Conservation (phyloP, 305 asterid genomes). For the Andrographis paniculata region DNA sequence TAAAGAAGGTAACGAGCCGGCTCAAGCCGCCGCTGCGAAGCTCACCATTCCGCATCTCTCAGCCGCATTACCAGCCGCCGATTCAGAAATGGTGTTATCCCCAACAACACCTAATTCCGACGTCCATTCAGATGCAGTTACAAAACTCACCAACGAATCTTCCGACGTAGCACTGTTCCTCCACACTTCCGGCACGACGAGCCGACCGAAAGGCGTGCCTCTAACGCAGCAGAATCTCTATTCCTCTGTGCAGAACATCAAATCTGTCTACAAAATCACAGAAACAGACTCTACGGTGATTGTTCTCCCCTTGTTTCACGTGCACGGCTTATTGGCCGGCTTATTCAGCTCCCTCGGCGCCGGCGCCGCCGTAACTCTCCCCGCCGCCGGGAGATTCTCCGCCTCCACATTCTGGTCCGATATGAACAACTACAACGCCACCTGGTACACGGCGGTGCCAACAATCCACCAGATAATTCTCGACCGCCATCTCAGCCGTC, state of each 20-base stretch:
- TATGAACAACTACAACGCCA: constrained; percentile 61
- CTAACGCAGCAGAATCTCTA: constrained; percentile 67
- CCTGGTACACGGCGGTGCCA: constrained; percentile 98
- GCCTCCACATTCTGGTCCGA: constrained; percentile 94
- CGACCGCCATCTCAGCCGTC: constrained; percentile 62
- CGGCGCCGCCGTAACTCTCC: constrained; percentile 84
- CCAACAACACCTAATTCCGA: constrained; percentile 28
- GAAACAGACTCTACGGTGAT: constrained; percentile 84
- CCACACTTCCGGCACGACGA: constrained; percentile 98
- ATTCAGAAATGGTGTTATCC: constrained; percentile 32
- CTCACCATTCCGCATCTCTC: constrained; percentile 60
- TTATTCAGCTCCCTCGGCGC: constrained; percentile 75
- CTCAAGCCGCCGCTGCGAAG: constrained; percentile 84
- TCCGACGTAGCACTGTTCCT: constrained; percentile 78
- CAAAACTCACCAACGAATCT: constrained; percentile 53
- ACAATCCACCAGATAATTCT: constrained; percentile 88
- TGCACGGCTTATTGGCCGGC: constrained; percentile 86
- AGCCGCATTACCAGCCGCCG: constrained; percentile 38
- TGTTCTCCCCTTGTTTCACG: constrained; percentile 87
- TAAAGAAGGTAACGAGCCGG: constrained; percentile 76
- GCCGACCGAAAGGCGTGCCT: constrained; percentile 97
- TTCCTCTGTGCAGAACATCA: constrained; percentile 65
- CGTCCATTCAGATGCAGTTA: constrained; percentile 25
- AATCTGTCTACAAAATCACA: constrained; percentile 57
- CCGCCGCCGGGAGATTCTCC: constrained; percentile 87